Percentiles rank a stretch among this genome's conserved stretches.
phyloP scores from a whole-genome alignment of 169 alveolate genomes.

The Plasmodium billcollinsi region DNA sequence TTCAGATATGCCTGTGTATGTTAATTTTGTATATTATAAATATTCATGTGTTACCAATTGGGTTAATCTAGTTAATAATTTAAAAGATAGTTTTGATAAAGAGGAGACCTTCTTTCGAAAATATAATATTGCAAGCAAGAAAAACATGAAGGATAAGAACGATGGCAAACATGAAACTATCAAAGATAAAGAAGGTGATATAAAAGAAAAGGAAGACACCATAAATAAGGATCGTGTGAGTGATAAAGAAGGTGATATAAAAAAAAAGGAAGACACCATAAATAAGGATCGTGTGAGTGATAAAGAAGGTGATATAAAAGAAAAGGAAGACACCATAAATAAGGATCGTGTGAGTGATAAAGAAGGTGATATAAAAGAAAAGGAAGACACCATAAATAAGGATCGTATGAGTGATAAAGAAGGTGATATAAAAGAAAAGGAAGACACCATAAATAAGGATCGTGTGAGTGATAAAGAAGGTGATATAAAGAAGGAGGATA shows the following conservation, averaged over 20 bases:
- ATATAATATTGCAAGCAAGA: neutral
- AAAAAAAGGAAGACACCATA: neutral
- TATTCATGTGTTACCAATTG: slow-evolving; percentile 48
- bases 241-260: neutral
- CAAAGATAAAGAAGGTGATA: neutral
- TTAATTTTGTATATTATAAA: slow-evolving; percentile 46
- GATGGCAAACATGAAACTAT: neutral
- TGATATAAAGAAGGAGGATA: too few species aligned
- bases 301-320: neutral
- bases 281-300: neutral
- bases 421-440: neutral
- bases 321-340: neutral
- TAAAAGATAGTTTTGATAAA: slow-evolving; percentile 18
- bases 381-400: neutral
- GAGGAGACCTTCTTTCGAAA: slow-evolving; percentile 23
- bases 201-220: neutral
- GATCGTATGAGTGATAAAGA: neutral
- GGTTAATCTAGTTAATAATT: slow-evolving; percentile 32
- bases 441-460: neutral
- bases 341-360: neutral
- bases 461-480: neutral
- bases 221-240: neutral
- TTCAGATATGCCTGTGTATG: slow-evolving; percentile 55
- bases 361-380: neutral
- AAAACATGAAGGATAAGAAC: neutral